Evolutionary conservation across 225 moss, liverwort and hornwort species (phyloP).

Genomic region (Antitrichia curtipendula): DNA sequence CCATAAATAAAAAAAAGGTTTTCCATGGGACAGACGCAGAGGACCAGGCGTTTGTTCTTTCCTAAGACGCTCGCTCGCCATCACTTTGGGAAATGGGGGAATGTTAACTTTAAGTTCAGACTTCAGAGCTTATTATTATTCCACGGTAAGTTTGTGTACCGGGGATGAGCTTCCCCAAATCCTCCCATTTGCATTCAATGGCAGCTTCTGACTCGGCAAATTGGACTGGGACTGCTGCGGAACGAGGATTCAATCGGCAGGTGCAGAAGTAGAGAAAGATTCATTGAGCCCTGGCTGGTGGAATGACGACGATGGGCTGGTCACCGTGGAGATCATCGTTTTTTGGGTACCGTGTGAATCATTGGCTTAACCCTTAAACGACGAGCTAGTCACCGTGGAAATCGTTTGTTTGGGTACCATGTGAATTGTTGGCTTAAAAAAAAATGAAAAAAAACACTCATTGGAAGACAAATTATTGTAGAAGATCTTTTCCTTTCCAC

Average conservation of each 20-base stretch:
- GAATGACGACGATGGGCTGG: rapidly evolving
- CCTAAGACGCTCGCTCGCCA: too few species aligned
- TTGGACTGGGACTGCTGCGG: background rate
- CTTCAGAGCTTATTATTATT: background rate
- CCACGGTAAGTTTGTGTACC: background rate
- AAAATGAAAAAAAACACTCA: too few species aligned
- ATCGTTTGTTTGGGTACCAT: too few species aligned
- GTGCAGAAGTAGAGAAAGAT: background rate
- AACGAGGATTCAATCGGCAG: background rate
- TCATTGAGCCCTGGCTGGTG: background rate
- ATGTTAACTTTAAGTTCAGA: background rate
- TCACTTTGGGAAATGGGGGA: too few species aligned
- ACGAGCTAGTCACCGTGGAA: too few species aligned
- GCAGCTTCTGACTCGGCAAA: background rate
- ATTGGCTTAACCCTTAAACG: too few species aligned
- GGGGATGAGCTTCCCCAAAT: background rate
- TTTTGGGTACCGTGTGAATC: background rate
- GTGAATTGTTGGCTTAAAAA: too few species aligned
- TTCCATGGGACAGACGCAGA: too few species aligned
- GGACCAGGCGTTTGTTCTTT: too few species aligned
- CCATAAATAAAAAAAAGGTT: too few species aligned
- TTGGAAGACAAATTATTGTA: too few species aligned
- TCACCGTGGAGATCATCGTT: background rate
- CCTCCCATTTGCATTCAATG: background rate
- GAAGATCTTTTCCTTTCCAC: too few species aligned